A percentile compares a stretch with the other conserved stretches of the same genome.
These are phyloP conservation scores for Metschnikowia santaceciliae DNA, from an alignment of 805 yeast species.

Conservation along the genomic window DNA sequence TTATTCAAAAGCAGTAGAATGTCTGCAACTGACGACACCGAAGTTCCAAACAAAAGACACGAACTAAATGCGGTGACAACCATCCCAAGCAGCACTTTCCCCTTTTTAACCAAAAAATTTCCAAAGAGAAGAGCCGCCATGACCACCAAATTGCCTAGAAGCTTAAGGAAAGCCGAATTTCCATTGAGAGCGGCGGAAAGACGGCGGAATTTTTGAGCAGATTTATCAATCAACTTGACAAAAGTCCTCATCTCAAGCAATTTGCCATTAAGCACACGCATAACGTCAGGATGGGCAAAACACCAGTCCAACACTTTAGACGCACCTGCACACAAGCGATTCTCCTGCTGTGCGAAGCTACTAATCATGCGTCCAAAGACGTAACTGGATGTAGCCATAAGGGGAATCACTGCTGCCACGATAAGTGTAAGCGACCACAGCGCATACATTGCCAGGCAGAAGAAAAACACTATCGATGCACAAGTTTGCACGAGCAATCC, in stretches of 20 bases:
- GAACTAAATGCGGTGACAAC: slow-evolving; percentile 82
- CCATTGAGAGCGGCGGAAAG: slow-evolving; percentile 46
- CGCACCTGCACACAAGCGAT: slow-evolving; percentile 49
- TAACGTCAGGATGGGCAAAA: slow-evolving; percentile 53
- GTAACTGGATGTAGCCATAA: slow-evolving; percentile 49
- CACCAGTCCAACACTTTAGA: slow-evolving; percentile 71
- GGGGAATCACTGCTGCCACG: slow-evolving; percentile 69
- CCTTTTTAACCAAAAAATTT: slow-evolving; percentile 52
- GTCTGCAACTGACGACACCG: slow-evolving; percentile 51
- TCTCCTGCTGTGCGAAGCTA: slow-evolving; percentile 51
- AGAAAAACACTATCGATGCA: slow-evolving; percentile 50
- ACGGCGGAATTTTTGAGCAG: slow-evolving; percentile 38
- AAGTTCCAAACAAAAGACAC: slow-evolving; percentile 67
- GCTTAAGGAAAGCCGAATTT: slow-evolving; percentile 55
- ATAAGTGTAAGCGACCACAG: slow-evolving; percentile 86
- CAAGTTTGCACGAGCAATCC: slow-evolving; percentile 53
- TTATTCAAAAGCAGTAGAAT: slow-evolving; percentile 62
- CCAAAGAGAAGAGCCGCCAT: slow-evolving; percentile 96
- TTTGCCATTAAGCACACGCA: slow-evolving; percentile 60
- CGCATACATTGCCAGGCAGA: slow-evolving; percentile 64
- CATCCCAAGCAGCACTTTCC: slow-evolving; percentile 51
- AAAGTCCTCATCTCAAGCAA: slow-evolving; percentile 47
- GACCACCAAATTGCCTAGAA: slow-evolving; percentile 67
- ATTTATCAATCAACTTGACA: slow-evolving; percentile 28
- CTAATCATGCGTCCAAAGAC: slow-evolving; percentile 51